Evolutionary conservation across 2,329 filamentous ascomycete genomes (phyloP), one percentile per base, ranked within the genome.

Genomic region (Fusarium poae): DNA sequence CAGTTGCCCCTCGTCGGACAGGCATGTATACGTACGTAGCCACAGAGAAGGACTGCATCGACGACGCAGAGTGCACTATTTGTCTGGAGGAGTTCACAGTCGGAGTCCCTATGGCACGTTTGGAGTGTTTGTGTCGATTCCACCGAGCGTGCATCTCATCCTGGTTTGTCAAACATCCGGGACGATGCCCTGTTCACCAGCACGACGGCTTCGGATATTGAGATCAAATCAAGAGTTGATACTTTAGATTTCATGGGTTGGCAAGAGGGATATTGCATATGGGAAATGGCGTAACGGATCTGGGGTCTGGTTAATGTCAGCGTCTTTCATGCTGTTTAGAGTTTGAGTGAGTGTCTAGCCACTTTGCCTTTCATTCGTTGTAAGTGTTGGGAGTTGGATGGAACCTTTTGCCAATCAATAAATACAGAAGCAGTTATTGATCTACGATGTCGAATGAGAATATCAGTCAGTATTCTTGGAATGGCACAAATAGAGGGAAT

Each of bases 11-110:
- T 40, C 81, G 87, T 21, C 79, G 83, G 57, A 88, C 86, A 0
- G 87, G 87, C 52, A 88, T 91, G 82, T 89, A 90, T 67, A 85
- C 86, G 0, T 91, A 91, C 70, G 68, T 81, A 23, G 88, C 89
- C 3, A 90, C 88, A 12, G 89, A 90, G 72, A 91, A 91, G 79
- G 89, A 91, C 75, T 90, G 88, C 69, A 84, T 89, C n/a, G 86
- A 89, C 67, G 86, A 87, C 60, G 88, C 87, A 5, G 89, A 91
- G 77, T 91, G 88, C 74, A 90, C 87, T 7, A 91, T 91, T 51
- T 91, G 89, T 69, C 80, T 91, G 4, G 89, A 91, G 71, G 88
- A 91, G 74, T 90, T 89, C 64, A 84, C 87, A 61, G 86, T 85
- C 1, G 88, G 88, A 3, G 83, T 86, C 29, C 78, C 83, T 27